Base-by-base conservation (phyloP, 202 grass and related monocot genomes). In the Elaeis oleifera region DNA sequence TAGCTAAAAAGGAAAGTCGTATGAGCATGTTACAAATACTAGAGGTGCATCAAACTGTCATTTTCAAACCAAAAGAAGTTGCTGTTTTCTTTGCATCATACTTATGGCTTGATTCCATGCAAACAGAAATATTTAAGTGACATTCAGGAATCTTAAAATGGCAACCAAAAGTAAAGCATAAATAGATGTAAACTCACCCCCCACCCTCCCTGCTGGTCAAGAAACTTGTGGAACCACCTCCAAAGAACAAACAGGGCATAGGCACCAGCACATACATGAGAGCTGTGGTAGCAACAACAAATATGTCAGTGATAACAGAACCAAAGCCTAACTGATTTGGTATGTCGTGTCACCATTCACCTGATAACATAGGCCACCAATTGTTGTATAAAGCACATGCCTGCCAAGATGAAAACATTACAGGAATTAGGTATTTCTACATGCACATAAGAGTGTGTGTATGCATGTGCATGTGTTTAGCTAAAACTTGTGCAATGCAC, bases 351-450 rank as follows among this genome's bases (percentile, higher is more conserved):
- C 24, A 79, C 67, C n/a, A 72, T 31, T 86, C 54, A 97, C 92
- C 92, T 84, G 92, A 84, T 82, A 97, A 79, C 92, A 97, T 97
- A 23, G 92, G 92, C 92, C 92, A 97, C 92, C 92, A 97, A 31
- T 97, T 97, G 82, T 69, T 97, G 79, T 97, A 97, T 67, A 97
- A 64, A 74, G 84, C 92, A 73, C 92, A 97, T 72, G 92, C 92
- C 92, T 97, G 48, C 39, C 74, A 18, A 36, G 14, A 56, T 68
- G 26, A 15, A 54, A 62, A 23, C 19, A 51, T 24, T 64, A 19
- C 16, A 50, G 57, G 25, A 70, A 70, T 49, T 36, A 61, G 21
- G 31, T 24, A 71, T 14, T 13, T 16, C 5, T 54, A 14, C 60
- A 61, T 44, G 36, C 11, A 13, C 11, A 44, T 3, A 44, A 44